Conservation (phyloP, 2,329 filamentous ascomycete species). For the Rhynchosporium agropyri region DNA sequence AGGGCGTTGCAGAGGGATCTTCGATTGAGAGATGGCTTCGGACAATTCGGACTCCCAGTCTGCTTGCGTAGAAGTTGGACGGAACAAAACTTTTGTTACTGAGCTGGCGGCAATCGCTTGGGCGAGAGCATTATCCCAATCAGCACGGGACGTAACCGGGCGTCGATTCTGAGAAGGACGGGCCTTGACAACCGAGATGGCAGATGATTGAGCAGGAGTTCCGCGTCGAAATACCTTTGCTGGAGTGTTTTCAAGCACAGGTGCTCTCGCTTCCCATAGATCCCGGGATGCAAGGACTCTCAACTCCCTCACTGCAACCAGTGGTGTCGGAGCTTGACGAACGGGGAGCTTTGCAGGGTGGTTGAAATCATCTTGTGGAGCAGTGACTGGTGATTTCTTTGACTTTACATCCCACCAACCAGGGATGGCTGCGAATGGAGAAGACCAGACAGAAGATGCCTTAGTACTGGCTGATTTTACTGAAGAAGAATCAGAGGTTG, state of each 20-base stretch:
- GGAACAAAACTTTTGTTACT: constrained; percentile 18
- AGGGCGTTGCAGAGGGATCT: constrained; percentile 26
- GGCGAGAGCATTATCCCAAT: constrained; percentile 36
- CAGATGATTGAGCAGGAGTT: constrained; percentile 8
- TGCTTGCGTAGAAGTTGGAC: constrained; percentile 16
- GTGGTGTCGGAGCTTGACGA: constrained; percentile 24
- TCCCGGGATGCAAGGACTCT: constrained; percentile 35
- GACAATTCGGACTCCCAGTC: constrained; percentile 34
- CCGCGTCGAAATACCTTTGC: constrained; percentile 23
- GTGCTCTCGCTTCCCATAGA: constrained; percentile 33
- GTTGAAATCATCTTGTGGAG: constrained; percentile 28
- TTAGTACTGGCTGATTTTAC: constrained; percentile 41
- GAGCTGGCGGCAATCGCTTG: constrained; percentile 35
- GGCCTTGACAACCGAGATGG: constrained; percentile 19
- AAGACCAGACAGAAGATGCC: constrained; percentile 39
- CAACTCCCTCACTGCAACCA: constrained; percentile 35
- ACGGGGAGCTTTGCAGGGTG: constrained; percentile 29
- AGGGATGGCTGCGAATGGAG: constrained; percentile 8
- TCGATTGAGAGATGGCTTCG: constrained; percentile 23
- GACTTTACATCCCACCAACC: constrained; percentile 27
- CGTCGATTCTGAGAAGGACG: constrained; percentile 30
- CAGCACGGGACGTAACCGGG: constrained; percentile 23
- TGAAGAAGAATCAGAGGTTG: constrained; percentile 39
- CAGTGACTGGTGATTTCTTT: constrained; percentile 24
- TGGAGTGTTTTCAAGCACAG: constrained; percentile 25